Base-by-base conservation (phyloP, 2,329 filamentous ascomycete genomes). In the Fusarium sp. region DNA sequence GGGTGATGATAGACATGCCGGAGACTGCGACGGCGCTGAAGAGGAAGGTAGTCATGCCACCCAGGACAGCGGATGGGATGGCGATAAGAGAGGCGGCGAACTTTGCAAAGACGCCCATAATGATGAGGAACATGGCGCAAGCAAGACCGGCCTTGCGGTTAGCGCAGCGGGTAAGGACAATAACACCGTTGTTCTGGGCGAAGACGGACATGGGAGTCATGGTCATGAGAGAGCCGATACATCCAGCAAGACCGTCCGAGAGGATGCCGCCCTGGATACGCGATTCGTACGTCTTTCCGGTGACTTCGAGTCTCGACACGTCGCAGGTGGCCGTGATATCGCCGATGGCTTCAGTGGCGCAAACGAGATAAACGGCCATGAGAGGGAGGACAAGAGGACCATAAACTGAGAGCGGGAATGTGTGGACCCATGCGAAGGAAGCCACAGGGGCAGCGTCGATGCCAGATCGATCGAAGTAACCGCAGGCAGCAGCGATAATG, bases 151-250 rank as follows among this genome's bases (percentile, higher is more conserved):
- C 93, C 50, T 89, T 91, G 58, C 92, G 87, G 77, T 93, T 95
- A 1, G 92, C 92, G 77, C 92, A 95, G 14, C 91, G 86, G 0
- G 92, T 96, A 46, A 96, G 83, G 0, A 92, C 90, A 65, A 96
- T 94, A 56, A 95, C 91, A 34, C 92, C 92, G 77, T 95, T 94
- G 81, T 95, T 95, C 78, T 94, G 91, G 0, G 92, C 92, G 72
- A 94, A 94, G 0, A 89, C 91, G 1, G 88, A 90, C 87, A 94
- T 92, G 29, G 92, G 91, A 0, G 91, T 92, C 71, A 93, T 91
- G 51, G 92, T 95, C 81, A 89, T 91, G 31, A 96, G 85, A 1
- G 89, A 91, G 14, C 91, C 91, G 14, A 95, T 81, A 68, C 93
- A 81, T 34, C 92, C 91, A 73, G 92, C 93, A 55, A 93, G 72